Evolutionary conservation across 2,329 filamentous ascomycete species (phyloP), one percentile per base, ranked within the genome.

Genomic region (Elsinoe perseae): DNA sequence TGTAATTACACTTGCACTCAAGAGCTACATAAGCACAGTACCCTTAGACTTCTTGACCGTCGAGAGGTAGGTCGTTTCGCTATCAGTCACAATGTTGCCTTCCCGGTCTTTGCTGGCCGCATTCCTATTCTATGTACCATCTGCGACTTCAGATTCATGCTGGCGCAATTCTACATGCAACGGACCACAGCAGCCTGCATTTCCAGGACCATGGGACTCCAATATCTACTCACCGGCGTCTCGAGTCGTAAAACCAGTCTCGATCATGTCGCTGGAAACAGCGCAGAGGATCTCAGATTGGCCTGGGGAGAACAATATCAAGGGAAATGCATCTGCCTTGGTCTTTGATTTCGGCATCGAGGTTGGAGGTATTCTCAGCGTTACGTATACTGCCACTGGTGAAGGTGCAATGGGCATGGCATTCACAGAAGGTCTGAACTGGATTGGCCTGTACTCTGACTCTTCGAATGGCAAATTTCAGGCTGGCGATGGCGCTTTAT

Each of bases 271-370:
- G 2, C 64, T 69, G 1, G 63, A 62, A 3, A 71, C 63, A 56
- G 69, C 62, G 46, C 65, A 60, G 34, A 58, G 57, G 55, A 69
- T 69, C 63, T 65, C 65, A 4, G 27, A 59, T 38, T 70, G 71
- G 64, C 57, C 66, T 4, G 61, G 66, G 42, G 42, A 59, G 12
- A 63, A 64, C 2, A 63, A 61, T 1, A 64, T 78, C 4, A 60
- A 61, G 7, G 71, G 73, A 9, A 80, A 81, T 62, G 77, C 75
- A 9, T 79, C 77, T 2, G 70, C 72, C n/a, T 64, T 80, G 1
- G 75, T 82, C 1, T 80, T 81, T 57, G 80, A 83, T 64, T 83
- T 83, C 63, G 80, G 79, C 3, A 70, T 74, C 21, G 78, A 82
- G 63, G 78, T 83, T 4, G 80, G 80, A 34, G 80, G 80, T 4